phyloP scores from a whole-genome alignment of 495 filamentous ascomycete genomes.

The Penicillium parvum region DNA sequence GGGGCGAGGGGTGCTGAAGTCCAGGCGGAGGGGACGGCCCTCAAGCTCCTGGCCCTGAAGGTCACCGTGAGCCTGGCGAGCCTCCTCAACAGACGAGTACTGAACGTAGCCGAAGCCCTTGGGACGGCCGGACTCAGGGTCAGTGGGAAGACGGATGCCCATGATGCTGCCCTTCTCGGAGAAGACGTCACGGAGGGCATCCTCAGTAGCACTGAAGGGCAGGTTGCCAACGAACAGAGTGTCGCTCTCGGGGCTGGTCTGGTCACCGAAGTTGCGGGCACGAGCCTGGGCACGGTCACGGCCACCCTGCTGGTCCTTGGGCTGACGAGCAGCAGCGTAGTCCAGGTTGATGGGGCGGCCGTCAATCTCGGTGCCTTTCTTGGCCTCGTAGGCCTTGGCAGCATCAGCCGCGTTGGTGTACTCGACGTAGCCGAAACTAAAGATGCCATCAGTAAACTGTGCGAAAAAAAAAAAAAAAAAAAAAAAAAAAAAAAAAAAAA shows the following conservation, averaged over 20 bases:
- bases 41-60: slow-evolving; percentile 72
- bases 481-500: too few relatives aligned
- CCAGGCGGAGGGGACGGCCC: slow-evolving; percentile 79
- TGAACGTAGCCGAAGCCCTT: slow-evolving; percentile 97
- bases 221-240: slow-evolving; percentile 95
- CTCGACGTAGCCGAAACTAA: slow-evolving; percentile 93
- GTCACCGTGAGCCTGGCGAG: slow-evolving; percentile 67
- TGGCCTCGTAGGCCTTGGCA: slow-evolving; percentile 71
- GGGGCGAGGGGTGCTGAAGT: slow-evolving; percentile 78
- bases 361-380: slow-evolving; percentile 77
- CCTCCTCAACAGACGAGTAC: slow-evolving; percentile 79
- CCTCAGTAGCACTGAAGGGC: slow-evolving; percentile 76
- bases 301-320: slow-evolving; percentile 44
- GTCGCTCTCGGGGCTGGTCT: slow-evolving; percentile 68
- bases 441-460: slow-evolving; percentile 23
- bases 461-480: too few relatives aligned
- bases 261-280: slow-evolving; percentile 73
- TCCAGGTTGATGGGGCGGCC: slow-evolving; percentile 86
- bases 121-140: slow-evolving; percentile 75
- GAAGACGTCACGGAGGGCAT: slow-evolving; percentile 70
- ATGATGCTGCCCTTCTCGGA: slow-evolving; percentile 63
- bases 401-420: slow-evolving; percentile 67
- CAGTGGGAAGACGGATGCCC: slow-evolving; percentile 84
- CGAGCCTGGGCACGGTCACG: slow-evolving; percentile 59
- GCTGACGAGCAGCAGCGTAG: slow-evolving; percentile 67